A percentile compares a stretch with the other conserved stretches of the same genome.
Conservation (phyloP, 2,329 filamentous ascomycete species). For the Rutstroemia sp. region DNA sequence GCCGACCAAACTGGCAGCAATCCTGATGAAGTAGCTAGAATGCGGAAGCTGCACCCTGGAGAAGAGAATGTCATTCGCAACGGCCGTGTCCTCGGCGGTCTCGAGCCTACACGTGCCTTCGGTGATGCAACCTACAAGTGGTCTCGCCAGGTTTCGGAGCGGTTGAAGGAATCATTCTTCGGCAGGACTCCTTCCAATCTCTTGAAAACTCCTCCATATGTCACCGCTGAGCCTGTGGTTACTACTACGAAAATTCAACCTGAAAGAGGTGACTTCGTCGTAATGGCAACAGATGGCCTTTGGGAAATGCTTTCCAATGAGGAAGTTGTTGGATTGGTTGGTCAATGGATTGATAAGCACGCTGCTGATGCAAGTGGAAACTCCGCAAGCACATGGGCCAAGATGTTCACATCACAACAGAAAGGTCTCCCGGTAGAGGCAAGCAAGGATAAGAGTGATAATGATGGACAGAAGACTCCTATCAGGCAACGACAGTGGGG, state of each 20-base stretch:
- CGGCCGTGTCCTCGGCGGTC: constrained; percentile 81
- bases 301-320: constrained; percentile 99
- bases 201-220: constrained; percentile 88
- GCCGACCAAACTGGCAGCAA: constrained; percentile 92
- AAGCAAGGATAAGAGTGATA: constrained; percentile 37
- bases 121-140: constrained; percentile 97
- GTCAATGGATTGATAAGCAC: constrained; percentile 90
- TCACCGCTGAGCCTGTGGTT: constrained; percentile 90
- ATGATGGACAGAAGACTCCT: constrained; percentile 73
- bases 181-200: constrained; percentile 69
- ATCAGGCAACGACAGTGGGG: constrained; percentile 91
- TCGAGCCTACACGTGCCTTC: constrained; percentile 91
- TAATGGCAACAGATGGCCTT: constrained; percentile 91
- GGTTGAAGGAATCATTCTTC: constrained; percentile 81
- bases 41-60: constrained; percentile 80
- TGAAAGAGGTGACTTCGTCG: constrained; percentile 85
- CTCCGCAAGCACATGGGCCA: constrained; percentile 56
- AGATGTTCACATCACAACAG: constrained; percentile 48
- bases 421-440: constrained; percentile 69
- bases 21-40: constrained; percentile 71
- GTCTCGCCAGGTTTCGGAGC: constrained; percentile 75
- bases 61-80: constrained; percentile 84
- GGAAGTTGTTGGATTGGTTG: constrained; percentile 92
- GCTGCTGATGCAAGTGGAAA: constrained; percentile 27
- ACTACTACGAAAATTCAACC: constrained; percentile 90